Percentiles rank a stretch among this genome's conserved stretches.
Evolutionary conservation across 257 asterid species (phyloP).

Genomic region (Misopates orontium): DNA sequence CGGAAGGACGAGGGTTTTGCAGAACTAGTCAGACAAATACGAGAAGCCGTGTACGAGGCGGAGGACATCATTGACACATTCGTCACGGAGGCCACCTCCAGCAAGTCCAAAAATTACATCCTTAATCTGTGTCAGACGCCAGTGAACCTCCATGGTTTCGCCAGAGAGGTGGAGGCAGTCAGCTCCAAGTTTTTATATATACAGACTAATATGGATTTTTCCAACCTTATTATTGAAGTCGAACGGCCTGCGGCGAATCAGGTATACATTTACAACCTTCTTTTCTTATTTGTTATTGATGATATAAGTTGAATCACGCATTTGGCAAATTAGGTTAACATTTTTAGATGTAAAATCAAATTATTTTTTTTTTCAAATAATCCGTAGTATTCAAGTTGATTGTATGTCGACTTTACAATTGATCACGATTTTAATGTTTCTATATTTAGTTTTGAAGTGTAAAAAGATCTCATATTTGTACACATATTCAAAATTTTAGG

Average conservation of each 20-base stretch:
- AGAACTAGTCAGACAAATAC: conserved; percentile 30
- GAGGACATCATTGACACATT: conserved; percentile 34
- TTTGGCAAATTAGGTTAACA: too few relatives aligned
- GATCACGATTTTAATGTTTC: too few relatives aligned
- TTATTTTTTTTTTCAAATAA: too few relatives aligned
- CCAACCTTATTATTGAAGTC: conserved; percentile 20
- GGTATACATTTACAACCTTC: too few relatives aligned
- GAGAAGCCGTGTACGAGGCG: conserved; percentile 35
- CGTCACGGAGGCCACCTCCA: conserved; percentile 26
- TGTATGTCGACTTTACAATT: too few relatives aligned
- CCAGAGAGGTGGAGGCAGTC: conserved; percentile 29
- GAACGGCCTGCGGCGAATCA: conserved; percentile 28
- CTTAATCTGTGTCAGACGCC: conserved; percentile 19
- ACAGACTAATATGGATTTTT: conserved; percentile 24
- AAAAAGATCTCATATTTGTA: too few relatives aligned
- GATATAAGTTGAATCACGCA: too few relatives aligned
- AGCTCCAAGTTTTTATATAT: conserved; percentile 26
- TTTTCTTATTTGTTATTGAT: too few relatives aligned
- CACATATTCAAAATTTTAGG: too few relatives aligned
- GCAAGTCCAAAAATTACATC: conserved; percentile 27
- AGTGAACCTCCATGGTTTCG: conserved; percentile 24
- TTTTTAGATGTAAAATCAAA: too few relatives aligned
- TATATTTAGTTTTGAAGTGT: too few relatives aligned
- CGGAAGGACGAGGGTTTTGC: conserved; percentile 22
- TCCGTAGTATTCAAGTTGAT: too few relatives aligned